phyloP scores from a whole-genome alignment of 257 asterid genomes.

The Ilex asprella region DNA sequence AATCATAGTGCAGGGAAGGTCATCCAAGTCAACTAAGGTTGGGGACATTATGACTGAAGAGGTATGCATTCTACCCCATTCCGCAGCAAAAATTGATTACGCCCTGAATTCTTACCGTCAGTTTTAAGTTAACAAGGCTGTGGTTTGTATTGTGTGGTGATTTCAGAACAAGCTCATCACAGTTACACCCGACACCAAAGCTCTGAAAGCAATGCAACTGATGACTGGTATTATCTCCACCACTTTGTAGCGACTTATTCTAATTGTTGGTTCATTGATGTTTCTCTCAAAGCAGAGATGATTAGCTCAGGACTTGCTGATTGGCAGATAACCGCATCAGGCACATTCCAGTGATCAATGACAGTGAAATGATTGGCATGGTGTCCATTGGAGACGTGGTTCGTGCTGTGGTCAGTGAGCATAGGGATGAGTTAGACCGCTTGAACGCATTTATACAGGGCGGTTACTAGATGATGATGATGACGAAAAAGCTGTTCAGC shows the following conservation, averaged over 20 bases:
- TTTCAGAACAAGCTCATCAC: constrained; percentile 92
- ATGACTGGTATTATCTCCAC: constrained; percentile 64
- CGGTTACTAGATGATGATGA: constrained; percentile 66
- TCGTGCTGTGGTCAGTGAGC: constrained; percentile 90
- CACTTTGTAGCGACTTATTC: not conserved
- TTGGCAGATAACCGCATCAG: constrained; percentile 79
- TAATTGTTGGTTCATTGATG: no score
- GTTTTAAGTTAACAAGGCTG: not conserved
- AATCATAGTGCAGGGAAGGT: constrained; percentile 91
- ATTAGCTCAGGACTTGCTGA: not conserved
- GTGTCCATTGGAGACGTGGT: constrained; percentile 94
- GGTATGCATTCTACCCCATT: constrained; percentile 31
- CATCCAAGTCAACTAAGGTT: constrained; percentile 90
- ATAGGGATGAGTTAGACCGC: constrained; percentile 73
- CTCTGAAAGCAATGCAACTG: constrained; percentile 88
- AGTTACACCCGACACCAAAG: constrained; percentile 77
- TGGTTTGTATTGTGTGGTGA: not conserved
- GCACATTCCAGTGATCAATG: constrained; percentile 86
- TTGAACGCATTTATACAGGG: constrained; percentile 81
- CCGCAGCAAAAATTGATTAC: not conserved
- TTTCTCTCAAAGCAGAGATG: not conserved
- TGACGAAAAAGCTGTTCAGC: not conserved
- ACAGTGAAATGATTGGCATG: constrained; percentile 80
- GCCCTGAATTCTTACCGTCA: not conserved
- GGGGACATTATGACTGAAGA: constrained; percentile 99